Evolutionary conservation across 1,284 basidiomycete genomes (phyloP), one percentile per base, ranked within the genome.

Genomic region (Limonomyces culmigenus): DNA sequence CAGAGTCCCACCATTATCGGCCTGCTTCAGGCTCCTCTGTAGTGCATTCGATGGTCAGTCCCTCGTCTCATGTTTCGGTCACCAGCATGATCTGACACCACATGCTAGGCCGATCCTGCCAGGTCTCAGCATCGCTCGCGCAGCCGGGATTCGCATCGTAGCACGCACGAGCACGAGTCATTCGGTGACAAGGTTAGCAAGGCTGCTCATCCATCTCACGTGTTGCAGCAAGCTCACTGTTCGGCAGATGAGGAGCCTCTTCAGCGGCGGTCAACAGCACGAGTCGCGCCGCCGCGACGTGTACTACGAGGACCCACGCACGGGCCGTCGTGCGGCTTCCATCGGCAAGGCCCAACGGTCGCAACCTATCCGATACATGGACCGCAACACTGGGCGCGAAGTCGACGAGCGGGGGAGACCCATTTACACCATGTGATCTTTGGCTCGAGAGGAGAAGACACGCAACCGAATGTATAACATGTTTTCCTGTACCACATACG

Each of bases 241-340:
- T n/a, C n/a, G n/a, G n/a, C 68, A 69, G 38, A 43, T 74, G 35
- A 63, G 63, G 36, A 63, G 58, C 36, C 66, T 72, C 52, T 70
- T 74, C 44, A 68, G 70, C 27, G 51, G 71, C 21, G 61, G 61
- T 5, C 56, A 19, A 15, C 23, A 56, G 21, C 53, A 51, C 18
- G 45, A 52, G 25, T 51, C 53, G 19, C 40, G 42, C 37, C 54
- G 55, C 38, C 63, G 62, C 33, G 52, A 58, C 25, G 23, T 27
- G 8, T 27, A 27, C n/a, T 27, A 27, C 23, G 23, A n/a, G 8
- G 23, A 27, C 23, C 23, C 23, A 8, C 8, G 23, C n/a, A 8
- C 23, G 8, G 23, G 23, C n/a, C 23, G 23, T 27, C 8, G n/a
- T 8, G 23, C 23, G 8, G 23, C n/a, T 27, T n/a, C 23, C 8